Conservation (phyloP, 2,329 filamentous ascomycete species). For the Cercospora sp. region DNA sequence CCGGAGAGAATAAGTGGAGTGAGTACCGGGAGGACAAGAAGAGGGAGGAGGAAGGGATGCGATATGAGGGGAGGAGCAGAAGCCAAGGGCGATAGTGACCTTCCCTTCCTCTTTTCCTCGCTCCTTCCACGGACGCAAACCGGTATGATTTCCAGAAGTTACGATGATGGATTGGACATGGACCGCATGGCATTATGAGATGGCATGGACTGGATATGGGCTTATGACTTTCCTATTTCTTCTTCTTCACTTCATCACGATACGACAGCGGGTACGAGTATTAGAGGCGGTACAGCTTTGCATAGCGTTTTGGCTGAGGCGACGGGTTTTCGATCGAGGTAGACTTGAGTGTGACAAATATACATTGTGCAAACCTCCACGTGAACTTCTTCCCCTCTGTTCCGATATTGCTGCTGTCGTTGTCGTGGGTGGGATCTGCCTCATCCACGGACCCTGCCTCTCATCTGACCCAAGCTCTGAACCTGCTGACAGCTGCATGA, state of each 20-base stretch:
- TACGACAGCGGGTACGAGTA: neutral
- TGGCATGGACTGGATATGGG: neutral
- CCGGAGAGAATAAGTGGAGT: slow-evolving; percentile 37
- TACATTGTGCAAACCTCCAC: neutral
- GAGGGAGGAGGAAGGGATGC: slow-evolving; percentile 27
- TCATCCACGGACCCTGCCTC: neutral
- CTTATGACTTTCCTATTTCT: neutral
- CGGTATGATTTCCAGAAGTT: neutral
- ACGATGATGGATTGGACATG: neutral
- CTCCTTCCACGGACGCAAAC: neutral
- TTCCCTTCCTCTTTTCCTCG: neutral
- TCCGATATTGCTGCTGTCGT: too few relatives aligned
- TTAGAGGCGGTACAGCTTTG: neutral
- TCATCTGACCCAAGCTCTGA: neutral
- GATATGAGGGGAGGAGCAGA: slow-evolving; percentile 26
- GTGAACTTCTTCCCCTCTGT: too few relatives aligned
- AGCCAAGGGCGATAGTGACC: slow-evolving; percentile 23
- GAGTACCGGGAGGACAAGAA: slow-evolving; percentile 33
- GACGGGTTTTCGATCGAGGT: neutral
- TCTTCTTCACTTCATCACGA: neutral
- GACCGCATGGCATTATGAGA: neutral
- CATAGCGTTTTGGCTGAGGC: neutral
- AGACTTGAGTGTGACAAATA: neutral
- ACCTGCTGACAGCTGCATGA: neutral
- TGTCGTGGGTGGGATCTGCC: neutral